phyloP scores from a whole-genome alignment of 2,329 filamentous ascomycete species.

The Diaporthe vaccinii region DNA sequence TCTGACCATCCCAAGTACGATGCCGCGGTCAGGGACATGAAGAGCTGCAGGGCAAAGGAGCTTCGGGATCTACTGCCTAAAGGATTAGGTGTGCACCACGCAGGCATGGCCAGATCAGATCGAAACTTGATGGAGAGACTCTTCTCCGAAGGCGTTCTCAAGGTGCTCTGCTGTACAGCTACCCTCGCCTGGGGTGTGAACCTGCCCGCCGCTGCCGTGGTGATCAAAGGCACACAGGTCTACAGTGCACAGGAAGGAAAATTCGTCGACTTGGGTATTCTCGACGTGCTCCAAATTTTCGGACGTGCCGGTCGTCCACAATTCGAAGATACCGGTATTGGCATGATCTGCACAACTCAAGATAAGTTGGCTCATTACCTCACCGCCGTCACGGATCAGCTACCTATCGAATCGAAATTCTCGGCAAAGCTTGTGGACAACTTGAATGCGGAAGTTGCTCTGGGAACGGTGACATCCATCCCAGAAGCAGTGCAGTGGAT shows the following conservation, averaged over 20 bases:
- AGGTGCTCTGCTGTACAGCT: conserved; percentile 97
- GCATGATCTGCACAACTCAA: conserved; percentile 97
- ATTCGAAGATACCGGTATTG: conserved; percentile 97
- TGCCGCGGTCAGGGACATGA: conserved; percentile 85
- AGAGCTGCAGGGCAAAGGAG: conserved; percentile 86
- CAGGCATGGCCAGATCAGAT: conserved; percentile 94
- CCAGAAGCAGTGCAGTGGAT: conserved; percentile 96
- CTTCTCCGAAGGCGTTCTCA: conserved; percentile 92
- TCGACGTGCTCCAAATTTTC: conserved; percentile 98
- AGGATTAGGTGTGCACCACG: conserved; percentile 95
- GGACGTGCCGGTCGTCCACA: conserved; percentile 97
- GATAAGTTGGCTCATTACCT: conserved; percentile 94
- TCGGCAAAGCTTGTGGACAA: conserved; percentile 96
- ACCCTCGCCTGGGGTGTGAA: conserved; percentile 99
- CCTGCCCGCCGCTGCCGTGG: conserved; percentile 92
- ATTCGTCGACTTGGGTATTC: conserved; percentile 94
- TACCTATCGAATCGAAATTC: conserved; percentile 97
- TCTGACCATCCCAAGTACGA: conserved; percentile 83
- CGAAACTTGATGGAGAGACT: conserved; percentile 95
- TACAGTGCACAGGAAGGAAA: conserved; percentile 98
- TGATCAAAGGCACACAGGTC: conserved; percentile 98
- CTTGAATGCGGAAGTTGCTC: conserved; percentile 91
- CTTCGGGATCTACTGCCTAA: conserved; percentile 90
- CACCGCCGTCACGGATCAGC: conserved; percentile 92
- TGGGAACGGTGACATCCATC: conserved; percentile 96